A percentile compares a stretch with the other conserved stretches of the same genome.
phyloP scores from a whole-genome alignment of 257 asterid genomes.

The Nemophila menziesii region DNA sequence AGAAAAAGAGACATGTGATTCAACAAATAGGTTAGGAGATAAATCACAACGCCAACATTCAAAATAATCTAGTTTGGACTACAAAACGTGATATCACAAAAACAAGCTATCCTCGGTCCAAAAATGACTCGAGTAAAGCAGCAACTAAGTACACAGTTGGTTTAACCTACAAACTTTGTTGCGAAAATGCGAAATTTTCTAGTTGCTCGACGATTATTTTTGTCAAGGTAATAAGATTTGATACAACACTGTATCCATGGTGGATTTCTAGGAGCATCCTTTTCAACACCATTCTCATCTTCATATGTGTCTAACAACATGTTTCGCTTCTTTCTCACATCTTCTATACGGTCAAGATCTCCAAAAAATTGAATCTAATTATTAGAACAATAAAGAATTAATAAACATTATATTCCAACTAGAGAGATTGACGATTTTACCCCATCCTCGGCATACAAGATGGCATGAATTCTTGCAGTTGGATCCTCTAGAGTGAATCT shows the following conservation, averaged over 20 bases:
- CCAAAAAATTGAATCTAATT: constrained; percentile 46
- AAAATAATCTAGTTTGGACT: no score
- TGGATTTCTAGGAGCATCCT: constrained; percentile 38
- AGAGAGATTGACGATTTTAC: no score
- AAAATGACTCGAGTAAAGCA: no score
- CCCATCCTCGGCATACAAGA: constrained; percentile 61
- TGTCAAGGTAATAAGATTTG: constrained; percentile 39
- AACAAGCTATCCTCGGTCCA: no score
- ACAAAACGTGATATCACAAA: no score
- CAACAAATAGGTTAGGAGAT: no score
- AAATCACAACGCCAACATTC: no score
- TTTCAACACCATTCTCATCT: constrained; percentile 10
- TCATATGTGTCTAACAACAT: constrained; percentile 43
- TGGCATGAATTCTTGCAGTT: constrained; percentile 79
- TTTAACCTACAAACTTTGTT: constrained; percentile 27
- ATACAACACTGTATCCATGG: constrained; percentile 71
- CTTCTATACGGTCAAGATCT: constrained; percentile 23
- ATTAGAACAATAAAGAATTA: background rate
- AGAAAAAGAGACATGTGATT: no score
- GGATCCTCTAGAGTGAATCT: constrained; percentile 87
- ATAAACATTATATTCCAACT: no score
- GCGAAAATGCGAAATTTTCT: constrained; percentile 45
- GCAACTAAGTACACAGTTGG: no score
- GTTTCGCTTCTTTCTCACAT: constrained; percentile 30
- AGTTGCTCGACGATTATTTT: constrained; percentile 48